Evolutionary conservation across 2,329 filamentous ascomycete genomes (phyloP).

Genomic region (Zasmidium angulare): DNA sequence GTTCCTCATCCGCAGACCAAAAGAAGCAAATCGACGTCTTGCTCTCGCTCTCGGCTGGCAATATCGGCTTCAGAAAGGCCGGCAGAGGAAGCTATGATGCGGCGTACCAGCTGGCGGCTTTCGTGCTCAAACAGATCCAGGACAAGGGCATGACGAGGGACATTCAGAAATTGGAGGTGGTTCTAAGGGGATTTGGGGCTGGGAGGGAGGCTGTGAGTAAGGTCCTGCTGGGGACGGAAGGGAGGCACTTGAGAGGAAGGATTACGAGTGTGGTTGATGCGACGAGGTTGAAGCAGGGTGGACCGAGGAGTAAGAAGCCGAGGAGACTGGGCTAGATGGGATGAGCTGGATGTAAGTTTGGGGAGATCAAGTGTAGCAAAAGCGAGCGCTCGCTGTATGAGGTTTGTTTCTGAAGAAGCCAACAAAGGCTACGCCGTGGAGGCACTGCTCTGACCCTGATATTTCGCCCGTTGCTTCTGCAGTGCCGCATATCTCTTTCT

Average conservation of each 20-base stretch:
- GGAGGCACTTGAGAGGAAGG: slow-evolving; percentile 69
- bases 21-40: slow-evolving; percentile 59
- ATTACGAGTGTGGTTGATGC: slow-evolving; percentile 80
- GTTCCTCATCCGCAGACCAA: slow-evolving; percentile 52
- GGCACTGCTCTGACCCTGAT: too few relatives aligned
- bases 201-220: slow-evolving; percentile 89
- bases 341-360: neutral
- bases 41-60: slow-evolving; percentile 77
- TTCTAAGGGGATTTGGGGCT: slow-evolving; percentile 79
- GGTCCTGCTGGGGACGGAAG: slow-evolving; percentile 83
- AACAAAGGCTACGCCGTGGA: too few relatives aligned
- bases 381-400: too few relatives aligned
- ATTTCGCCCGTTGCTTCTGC: too few relatives aligned
- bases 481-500: too few relatives aligned
- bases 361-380: too few relatives aligned
- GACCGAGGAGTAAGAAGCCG: slow-evolving; percentile 78
- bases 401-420: too few relatives aligned
- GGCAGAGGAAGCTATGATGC: slow-evolving; percentile 83
- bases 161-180: slow-evolving; percentile 75
- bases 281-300: slow-evolving; percentile 93
- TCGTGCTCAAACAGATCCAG: slow-evolving; percentile 79
- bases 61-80: slow-evolving; percentile 87
- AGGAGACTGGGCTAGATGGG: slow-evolving; percentile 68
- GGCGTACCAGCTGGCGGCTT: slow-evolving; percentile 83
- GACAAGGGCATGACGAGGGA: slow-evolving; percentile 75